phyloP scores from a whole-genome alignment of 1,284 basidiomycete genomes.

The Anthracocystis panici-leucophaei region DNA sequence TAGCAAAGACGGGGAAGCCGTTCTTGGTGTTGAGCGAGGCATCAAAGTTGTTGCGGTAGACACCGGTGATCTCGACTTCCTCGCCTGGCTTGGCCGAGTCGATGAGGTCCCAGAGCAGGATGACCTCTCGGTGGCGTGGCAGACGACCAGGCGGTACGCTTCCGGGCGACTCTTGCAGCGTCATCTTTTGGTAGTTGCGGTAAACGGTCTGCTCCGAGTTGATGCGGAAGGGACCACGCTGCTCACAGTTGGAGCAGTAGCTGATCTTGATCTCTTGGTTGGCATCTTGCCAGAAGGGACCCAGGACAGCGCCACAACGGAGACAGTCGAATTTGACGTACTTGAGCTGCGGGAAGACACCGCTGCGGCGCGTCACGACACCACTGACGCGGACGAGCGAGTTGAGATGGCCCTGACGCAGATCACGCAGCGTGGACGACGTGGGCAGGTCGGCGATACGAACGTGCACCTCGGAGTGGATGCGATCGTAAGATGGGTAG shows the following conservation, averaged over 20 bases:
- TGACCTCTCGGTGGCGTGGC: constrained; percentile 94
- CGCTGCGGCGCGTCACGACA: constrained; percentile 95
- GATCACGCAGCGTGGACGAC: constrained; percentile 87
- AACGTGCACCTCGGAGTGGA: constrained; percentile 97
- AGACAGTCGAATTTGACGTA: constrained; percentile 98
- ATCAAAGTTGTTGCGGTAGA: constrained; percentile 99
- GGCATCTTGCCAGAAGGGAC: constrained; percentile 97
- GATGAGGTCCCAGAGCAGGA: constrained; percentile 97
- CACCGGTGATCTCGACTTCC: constrained; percentile 90
- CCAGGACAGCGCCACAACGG: constrained; percentile 84
- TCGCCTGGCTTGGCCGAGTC: constrained; percentile 98
- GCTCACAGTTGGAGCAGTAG: constrained; percentile 87
- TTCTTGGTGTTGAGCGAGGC: constrained; percentile 98
- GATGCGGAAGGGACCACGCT: constrained; percentile 92
- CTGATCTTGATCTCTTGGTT: constrained; percentile 91
- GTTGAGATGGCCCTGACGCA: constrained; percentile 92
- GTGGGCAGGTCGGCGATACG: constrained; percentile 94
- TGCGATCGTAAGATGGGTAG: constrained; percentile 95
- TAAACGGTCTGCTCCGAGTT: constrained; percentile 99
- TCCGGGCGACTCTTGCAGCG: constrained; percentile 97
- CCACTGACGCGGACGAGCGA: constrained; percentile 94
- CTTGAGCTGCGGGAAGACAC: constrained; percentile 98
- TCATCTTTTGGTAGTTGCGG: constrained; percentile 99
- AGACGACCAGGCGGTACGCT: constrained; percentile 96
- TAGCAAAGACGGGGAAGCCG: constrained; percentile 98